Percentiles rank a stretch among this genome's conserved stretches.
Evolutionary conservation across 1,284 basidiomycete genomes (phyloP).

Genomic region (Chalciporus sp.): DNA sequence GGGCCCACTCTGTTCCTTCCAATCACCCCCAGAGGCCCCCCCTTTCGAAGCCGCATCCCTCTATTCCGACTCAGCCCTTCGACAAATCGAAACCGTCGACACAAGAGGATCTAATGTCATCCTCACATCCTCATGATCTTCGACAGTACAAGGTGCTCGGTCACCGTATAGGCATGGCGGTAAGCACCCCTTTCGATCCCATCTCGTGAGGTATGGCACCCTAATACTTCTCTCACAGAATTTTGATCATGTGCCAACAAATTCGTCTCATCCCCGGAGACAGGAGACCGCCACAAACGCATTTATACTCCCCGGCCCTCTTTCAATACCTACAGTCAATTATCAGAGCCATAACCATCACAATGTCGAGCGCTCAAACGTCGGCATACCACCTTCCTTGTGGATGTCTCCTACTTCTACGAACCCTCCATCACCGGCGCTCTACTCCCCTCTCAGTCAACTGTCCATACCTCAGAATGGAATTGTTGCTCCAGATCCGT

Average conservation of each 20-base stretch:
- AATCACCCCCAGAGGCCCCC: conserved; percentile 18
- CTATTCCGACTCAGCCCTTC: conserved; percentile 6
- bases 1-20: conserved; percentile 14
- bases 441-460: conserved; percentile 35
- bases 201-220: not conserved
- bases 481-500: conserved; percentile 36
- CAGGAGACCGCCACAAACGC: conserved; percentile 17
- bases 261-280: conserved; percentile 10
- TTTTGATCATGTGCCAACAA: conserved; percentile 24
- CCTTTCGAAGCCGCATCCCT: conserved; percentile 18
- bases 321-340: conserved; percentile 27
- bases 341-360: conserved; percentile 36
- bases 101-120: conserved; percentile 10
- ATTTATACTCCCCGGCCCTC: conserved; percentile 20
- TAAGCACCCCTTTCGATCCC: conserved; percentile 7
- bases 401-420: conserved; percentile 78
- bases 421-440: conserved; percentile 43
- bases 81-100: conserved; percentile 10
- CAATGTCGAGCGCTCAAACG: conserved; percentile 52
- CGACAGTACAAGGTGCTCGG: conserved; percentile 15
- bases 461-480: conserved; percentile 39
- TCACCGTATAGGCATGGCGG: conserved; percentile 16
- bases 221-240: conserved; percentile 18
- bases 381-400: conserved; percentile 67
- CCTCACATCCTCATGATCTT: conserved; percentile 11